Percentiles rank a stretch among this genome's conserved stretches.
Conservation (phyloP, 345 rosid genomes). For the Citrus unshiu region DNA sequence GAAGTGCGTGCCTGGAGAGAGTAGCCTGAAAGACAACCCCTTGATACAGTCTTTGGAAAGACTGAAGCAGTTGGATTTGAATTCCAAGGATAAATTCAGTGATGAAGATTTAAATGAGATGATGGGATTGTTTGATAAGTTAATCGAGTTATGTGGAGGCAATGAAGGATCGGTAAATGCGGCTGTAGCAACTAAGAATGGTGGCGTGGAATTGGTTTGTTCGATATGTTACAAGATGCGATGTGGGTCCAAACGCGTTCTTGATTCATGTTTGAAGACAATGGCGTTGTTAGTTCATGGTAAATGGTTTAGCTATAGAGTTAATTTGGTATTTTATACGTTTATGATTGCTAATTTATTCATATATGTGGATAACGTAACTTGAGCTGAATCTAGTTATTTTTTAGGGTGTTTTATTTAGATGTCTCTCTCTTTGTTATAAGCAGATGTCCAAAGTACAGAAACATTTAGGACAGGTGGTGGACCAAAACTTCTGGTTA, state of each 20-base stretch:
- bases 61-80: constrained; percentile 37
- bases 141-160: constrained; percentile 37
- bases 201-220: constrained; percentile 63
- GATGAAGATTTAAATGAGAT: constrained; percentile 41
- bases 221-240: constrained; percentile 56
- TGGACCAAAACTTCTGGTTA: constrained; percentile 58
- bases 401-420: constrained; percentile 4
- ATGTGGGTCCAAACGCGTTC: constrained; percentile 15
- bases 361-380: not conserved
- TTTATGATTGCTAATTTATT: not conserved
- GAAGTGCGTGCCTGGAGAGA: constrained; percentile 69
- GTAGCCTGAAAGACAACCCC: constrained; percentile 53
- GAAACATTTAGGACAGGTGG: constrained; percentile 52
- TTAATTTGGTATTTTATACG: not conserved
- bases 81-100: constrained; percentile 17
- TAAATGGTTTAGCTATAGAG: constrained; percentile 12
- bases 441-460: constrained; percentile 64
- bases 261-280: constrained; percentile 55
- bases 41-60: constrained; percentile 58
- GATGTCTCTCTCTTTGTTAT: not conserved
- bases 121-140: constrained; percentile 38
- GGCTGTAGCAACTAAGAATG: constrained; percentile 61
- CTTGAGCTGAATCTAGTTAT: not conserved
- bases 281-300: constrained; percentile 62
- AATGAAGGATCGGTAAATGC: constrained; percentile 49